These are phyloP conservation scores for Dentipellis sp. DNA, from an alignment of 768 basidiomycete genomes.

Conservation along the genomic window DNA sequence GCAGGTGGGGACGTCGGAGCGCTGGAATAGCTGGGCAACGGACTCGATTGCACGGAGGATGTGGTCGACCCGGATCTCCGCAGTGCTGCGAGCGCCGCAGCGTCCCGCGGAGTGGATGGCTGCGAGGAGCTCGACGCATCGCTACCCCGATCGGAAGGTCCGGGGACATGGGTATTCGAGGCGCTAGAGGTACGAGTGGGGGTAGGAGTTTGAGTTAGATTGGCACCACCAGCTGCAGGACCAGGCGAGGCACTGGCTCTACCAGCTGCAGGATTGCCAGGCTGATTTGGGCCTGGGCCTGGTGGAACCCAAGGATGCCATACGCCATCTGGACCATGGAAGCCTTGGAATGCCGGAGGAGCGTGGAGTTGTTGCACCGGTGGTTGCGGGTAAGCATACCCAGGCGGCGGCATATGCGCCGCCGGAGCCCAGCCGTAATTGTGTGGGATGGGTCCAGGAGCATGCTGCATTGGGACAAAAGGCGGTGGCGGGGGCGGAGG, in stretches of 20 bases:
- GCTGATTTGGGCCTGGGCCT: constrained; percentile 5
- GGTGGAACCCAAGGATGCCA: constrained; percentile 9
- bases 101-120: constrained; percentile 24
- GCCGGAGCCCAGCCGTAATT: constrained; percentile 49
- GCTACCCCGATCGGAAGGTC: constrained; percentile 4
- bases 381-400: constrained; percentile 27
- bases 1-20: not conserved
- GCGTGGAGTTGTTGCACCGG: constrained; percentile 10
- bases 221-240: too few relatives aligned
- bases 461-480: constrained; percentile 11
- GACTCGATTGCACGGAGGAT: constrained; percentile 3
- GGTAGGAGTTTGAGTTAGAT: not conserved
- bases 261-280: not conserved
- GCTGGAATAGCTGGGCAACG: constrained; percentile 1
- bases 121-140: constrained; percentile 6
- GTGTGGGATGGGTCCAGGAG: constrained; percentile 35
- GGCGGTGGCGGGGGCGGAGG: constrained; percentile 14
- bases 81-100: constrained; percentile 62
- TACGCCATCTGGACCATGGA: constrained; percentile 10
- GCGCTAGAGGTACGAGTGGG: not conserved
- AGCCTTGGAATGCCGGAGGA: constrained; percentile 13
- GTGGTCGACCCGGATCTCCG: constrained; percentile 30
- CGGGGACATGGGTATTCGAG: not conserved
- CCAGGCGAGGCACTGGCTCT: not conserved
- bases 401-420: constrained; percentile 51